Base-by-base conservation (phyloP, 148 eudicot species). In the Agrostemma githago region DNA sequence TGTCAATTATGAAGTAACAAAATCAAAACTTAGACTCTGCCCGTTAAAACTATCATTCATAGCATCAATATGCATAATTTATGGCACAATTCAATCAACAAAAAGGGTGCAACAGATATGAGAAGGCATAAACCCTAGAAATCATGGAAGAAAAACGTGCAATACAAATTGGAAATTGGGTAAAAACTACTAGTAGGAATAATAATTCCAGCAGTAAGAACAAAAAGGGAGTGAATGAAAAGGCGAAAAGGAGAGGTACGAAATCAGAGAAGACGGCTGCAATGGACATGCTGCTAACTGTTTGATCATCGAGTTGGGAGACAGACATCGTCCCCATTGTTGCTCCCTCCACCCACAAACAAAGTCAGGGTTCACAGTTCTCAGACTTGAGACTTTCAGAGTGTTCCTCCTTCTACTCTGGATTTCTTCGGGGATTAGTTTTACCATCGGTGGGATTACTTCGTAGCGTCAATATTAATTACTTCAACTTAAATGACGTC, bases 201-300 rank as follows among this genome's bases (percentile, higher is more conserved):
- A 53, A 41, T 11, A 16, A 41, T 42, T 15, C 34, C 3, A 21
- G 3, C 42, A 42, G 63, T 4, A n/a, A 62, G 6, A 61, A 9
- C 3, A 39, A 12, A 56, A 11, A 1, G 40, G 15, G n/a, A 53
- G 3, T 7, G 9, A 56, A 61, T 10, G 54, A 34, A 53, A 3
- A 19, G 66, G 62, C 54, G 42, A 9, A 44, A 38, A 21, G 61
- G 8, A 2, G 48, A 48, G 39, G 78, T 66, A 94, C 97, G 53
- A 87, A 94, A 82, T 94, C 98, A 0, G 96, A 83, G 77, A 92
- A 94, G 37, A 90, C 86, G 62, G 97, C 96, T 1, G 82, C 98
- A 43, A 92, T 77, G 8, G 92, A 79, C 97, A 94, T 89, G 81
- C 82, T 87, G 20, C 96, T 83, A 57, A 94, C 81, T 8, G 78